A percentile compares a stretch with the other conserved stretches of the same genome.
Conservation (phyloP, 1,284 basidiomycete species). For the Pseudozyma pruni region DNA sequence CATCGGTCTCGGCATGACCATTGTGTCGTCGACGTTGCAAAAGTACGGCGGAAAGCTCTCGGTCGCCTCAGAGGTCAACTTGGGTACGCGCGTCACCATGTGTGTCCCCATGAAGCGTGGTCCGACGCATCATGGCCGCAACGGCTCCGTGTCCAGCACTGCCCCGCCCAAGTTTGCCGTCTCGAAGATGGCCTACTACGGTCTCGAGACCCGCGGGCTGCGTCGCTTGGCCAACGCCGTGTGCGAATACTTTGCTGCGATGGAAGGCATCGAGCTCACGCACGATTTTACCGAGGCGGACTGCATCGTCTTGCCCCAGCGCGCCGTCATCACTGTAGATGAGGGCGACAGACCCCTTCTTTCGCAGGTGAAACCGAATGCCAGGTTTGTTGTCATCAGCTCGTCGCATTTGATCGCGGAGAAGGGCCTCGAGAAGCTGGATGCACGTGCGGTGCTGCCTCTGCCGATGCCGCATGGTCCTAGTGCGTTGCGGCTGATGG, state of each 20-base stretch:
- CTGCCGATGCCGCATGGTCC: conserved; percentile 53
- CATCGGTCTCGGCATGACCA: conserved; percentile 55
- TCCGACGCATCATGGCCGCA: conserved; percentile 5
- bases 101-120: conserved; percentile 34
- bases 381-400: conserved; percentile 31
- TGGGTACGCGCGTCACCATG: conserved; percentile 51
- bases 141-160: neutral
- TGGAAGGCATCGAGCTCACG: conserved; percentile 29
- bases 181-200: conserved; percentile 30
- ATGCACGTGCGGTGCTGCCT: conserved; percentile 32
- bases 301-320: conserved; percentile 36
- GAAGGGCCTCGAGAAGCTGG: conserved; percentile 18
- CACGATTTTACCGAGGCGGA: conserved; percentile 30
- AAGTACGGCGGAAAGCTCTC: conserved; percentile 47
- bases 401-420: conserved; percentile 14
- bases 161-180: conserved; percentile 11
- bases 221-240: conserved; percentile 32
- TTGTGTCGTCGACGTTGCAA: conserved; percentile 49
- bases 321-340: conserved; percentile 7
- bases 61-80: conserved; percentile 43
- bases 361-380: conserved; percentile 19
- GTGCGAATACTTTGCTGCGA: conserved; percentile 32
- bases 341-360: conserved; percentile 19
- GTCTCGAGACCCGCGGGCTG: conserved; percentile 35
- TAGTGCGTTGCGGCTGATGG: conserved; percentile 37